These are phyloP conservation scores for Paraglomus brasilianum DNA, from an alignment of 192 early-diverging fungal genomes.

Conservation along the genomic window DNA sequence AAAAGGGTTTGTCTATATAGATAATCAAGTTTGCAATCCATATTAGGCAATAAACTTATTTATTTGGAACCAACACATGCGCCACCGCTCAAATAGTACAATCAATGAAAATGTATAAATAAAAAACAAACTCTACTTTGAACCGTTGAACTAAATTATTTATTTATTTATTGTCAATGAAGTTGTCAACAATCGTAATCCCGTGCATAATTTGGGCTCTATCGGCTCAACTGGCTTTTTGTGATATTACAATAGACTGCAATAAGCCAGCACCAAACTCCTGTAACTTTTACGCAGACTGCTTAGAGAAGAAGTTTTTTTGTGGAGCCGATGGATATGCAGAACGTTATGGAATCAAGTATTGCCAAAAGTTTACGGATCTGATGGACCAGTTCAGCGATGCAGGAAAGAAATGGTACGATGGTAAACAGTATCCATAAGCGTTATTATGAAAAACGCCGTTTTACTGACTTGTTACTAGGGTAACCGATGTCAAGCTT, in stretches of 20 bases:
- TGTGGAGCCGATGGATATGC: slow-evolving; percentile 2
- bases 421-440: not conserved
- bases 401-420: slow-evolving; percentile 10
- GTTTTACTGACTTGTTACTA: not conserved
- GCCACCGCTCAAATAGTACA: too few species aligned
- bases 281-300: slow-evolving; percentile 11
- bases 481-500: not conserved
- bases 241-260: slow-evolving; percentile 4
- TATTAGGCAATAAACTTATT: too few species aligned
- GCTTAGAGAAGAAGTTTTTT: slow-evolving; percentile 19
- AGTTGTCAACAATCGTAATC: too few species aligned
- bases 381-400: not conserved
- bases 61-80: too few species aligned
- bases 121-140: too few species aligned
- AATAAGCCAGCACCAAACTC: not conserved
- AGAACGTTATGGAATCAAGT: not conserved
- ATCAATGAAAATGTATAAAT: too few species aligned
- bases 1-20: too few species aligned
- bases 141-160: too few species aligned
- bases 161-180: too few species aligned
- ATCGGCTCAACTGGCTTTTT: too few species aligned
- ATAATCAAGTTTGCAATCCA: too few species aligned
- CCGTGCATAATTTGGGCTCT: too few species aligned
- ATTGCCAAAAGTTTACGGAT: slow-evolving; percentile 11
- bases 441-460: not conserved